Conservation (phyloP, 345 rosid genomes). For the Aquilaria malaccensis region DNA sequence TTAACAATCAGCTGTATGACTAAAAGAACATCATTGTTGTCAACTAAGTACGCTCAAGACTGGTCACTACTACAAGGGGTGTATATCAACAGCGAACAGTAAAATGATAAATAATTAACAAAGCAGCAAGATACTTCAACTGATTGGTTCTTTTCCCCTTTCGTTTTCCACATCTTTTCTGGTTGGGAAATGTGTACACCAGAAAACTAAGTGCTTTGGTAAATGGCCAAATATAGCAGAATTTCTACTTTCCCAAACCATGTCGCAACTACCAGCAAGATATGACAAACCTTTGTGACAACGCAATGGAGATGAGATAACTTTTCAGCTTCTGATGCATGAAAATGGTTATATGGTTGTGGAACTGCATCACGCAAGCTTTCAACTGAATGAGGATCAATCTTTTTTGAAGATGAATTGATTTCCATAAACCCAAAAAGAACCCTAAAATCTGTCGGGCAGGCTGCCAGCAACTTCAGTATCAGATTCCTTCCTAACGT, state of each 20-base stretch:
- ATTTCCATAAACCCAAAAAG: constrained; percentile 47
- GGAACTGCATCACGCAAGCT: constrained; percentile 20
- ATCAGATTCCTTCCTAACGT: constrained; percentile 40
- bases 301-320: constrained; percentile 38
- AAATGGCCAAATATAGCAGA: neutral
- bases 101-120: too few relatives aligned
- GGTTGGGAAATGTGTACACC: too few relatives aligned
- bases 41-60: too few relatives aligned
- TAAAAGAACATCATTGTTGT: too few relatives aligned
- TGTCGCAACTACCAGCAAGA: too few relatives aligned
- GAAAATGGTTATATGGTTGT: constrained; percentile 15
- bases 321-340: constrained; percentile 44
- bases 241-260: neutral
- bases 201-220: too few relatives aligned
- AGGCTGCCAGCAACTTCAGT: constrained; percentile 49
- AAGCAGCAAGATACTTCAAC: too few relatives aligned
- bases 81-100: too few relatives aligned
- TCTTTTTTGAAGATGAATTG: constrained; percentile 24
- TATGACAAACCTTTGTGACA: constrained; percentile 42
- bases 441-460: constrained; percentile 50
- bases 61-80: too few relatives aligned
- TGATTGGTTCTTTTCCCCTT: too few relatives aligned
- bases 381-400: constrained; percentile 18
- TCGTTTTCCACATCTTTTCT: too few relatives aligned
- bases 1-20: too few relatives aligned